Percentiles rank a stretch among this genome's conserved stretches.
phyloP scores from a whole-genome alignment of 495 filamentous ascomycete species.

The Durotheca rogersii region DNA sequence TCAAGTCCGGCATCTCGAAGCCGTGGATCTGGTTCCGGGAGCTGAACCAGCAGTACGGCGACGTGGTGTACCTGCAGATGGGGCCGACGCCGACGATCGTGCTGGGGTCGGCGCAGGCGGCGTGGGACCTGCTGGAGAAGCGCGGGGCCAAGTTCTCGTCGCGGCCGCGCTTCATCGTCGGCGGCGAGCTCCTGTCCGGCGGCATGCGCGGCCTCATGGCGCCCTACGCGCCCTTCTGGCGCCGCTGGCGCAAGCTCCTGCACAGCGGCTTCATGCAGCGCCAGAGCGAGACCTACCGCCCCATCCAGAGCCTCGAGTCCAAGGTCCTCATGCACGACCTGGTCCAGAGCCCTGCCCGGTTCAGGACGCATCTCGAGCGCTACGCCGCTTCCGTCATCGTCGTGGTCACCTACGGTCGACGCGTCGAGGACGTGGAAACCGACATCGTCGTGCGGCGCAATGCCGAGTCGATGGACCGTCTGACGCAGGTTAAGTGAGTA shows the following conservation, averaged over 20 bases:
- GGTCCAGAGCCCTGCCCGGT: conserved; percentile 34
- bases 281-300: conserved; percentile 55
- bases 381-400: conserved; percentile 61
- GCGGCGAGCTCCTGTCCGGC: conserved; percentile 53
- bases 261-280: conserved; percentile 57
- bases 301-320: conserved; percentile 56
- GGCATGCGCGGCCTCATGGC: conserved; percentile 52
- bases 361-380: conserved; percentile 47
- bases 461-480: conserved; percentile 56
- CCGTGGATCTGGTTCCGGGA: conserved; percentile 63
- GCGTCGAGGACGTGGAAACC: conserved; percentile 55
- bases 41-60: conserved; percentile 55
- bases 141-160: conserved; percentile 54
- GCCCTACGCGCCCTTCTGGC: conserved; percentile 53
- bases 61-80: conserved; percentile 64
- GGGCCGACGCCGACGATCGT: conserved; percentile 63
- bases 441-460: conserved; percentile 54
- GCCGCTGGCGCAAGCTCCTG: conserved; percentile 56
- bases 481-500: conserved; percentile 56
- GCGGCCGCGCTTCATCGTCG: conserved; percentile 50
- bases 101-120: conserved; percentile 61
- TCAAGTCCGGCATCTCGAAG: conserved; percentile 41
- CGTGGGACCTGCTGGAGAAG: conserved; percentile 55
- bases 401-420: conserved; percentile 58
- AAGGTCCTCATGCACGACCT: conserved; percentile 52